Evolutionary conservation across 768 basidiomycete genomes (phyloP), one percentile per base, ranked within the genome.

Genomic region (Tricholoma flavovirens): DNA sequence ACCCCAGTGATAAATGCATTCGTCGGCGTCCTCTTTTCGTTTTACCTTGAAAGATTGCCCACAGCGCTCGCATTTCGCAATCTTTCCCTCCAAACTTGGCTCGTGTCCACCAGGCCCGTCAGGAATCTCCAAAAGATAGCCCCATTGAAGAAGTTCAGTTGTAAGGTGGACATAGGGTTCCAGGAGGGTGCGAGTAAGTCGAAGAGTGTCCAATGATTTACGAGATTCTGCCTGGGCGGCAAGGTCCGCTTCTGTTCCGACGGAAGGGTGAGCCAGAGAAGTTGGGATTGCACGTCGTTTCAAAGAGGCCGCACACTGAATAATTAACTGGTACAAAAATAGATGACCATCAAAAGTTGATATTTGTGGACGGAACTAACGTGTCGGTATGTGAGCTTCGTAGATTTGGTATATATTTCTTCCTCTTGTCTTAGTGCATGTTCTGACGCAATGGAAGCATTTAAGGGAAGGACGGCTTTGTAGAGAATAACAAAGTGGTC

Each of bases 1-100:
- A 0, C 93, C 95, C 87, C 88, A 93, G 69, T 98, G 96, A 66
- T 83, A 86, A 0, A 77, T 71, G 67, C 96, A 98, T 60, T 87
- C 79, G 2, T 73, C 72, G 12, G 80, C 80, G 45, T 79, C 71
- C 50, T 84, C 77, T 26, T 72, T 70, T 15, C 75, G 79, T 56
- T 82, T 84, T 35, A 96, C 89, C 54, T 81, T 67, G 61, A 87
- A 95, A 10, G 82, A 75, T 57, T 81, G 76, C 8, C 70, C 71
- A 68, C 96, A 99, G 26, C 95, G 81, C 52, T 93, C 91, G 62
- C 96, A 99, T 59, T 76, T 85, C 42, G 72, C 71, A 53, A 82
- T 60, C 69, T 82, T 73, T 35, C 92, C 81, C 67, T 83, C 77
- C 54, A 80, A 77, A 57, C 78, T 82, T 0, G 90, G 87, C 22